Percentiles rank a stretch among this genome's conserved stretches.
Conservation (phyloP, 192 early-diverging fungal species). For the Podila epicladia region DNA sequence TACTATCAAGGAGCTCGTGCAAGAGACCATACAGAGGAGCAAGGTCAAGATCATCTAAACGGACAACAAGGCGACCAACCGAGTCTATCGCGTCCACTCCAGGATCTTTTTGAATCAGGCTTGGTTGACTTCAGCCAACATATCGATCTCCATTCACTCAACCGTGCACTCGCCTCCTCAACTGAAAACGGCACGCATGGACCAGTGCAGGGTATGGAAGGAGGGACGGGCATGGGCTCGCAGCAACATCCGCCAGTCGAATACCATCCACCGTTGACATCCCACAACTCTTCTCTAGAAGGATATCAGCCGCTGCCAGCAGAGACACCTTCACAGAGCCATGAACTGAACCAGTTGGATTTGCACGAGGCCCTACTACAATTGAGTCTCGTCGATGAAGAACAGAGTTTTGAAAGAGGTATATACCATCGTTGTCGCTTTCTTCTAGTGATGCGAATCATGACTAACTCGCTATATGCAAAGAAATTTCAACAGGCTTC, state of each 20-base stretch:
- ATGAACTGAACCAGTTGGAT: conserved; percentile 6
- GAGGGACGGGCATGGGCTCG: not conserved
- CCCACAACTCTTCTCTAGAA: not conserved
- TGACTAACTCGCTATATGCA: not conserved
- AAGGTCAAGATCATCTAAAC: not conserved
- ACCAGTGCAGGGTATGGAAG: too few relatives aligned
- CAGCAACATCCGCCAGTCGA: not conserved
- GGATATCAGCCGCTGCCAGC: not conserved
- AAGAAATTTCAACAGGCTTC: not conserved
- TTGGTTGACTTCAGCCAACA: conserved; percentile 30
- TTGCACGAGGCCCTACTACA: conserved; percentile 6
- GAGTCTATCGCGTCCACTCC: conserved; percentile 17
- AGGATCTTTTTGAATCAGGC: conserved; percentile 25
- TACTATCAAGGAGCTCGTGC: not conserved
- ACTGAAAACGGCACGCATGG: not conserved
- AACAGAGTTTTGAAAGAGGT: not conserved
- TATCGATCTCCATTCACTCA: conserved; percentile 18
- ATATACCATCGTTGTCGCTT: not conserved
- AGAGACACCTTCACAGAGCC: not conserved
- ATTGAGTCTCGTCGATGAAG: conserved; percentile 7
- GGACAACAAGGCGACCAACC: not conserved
- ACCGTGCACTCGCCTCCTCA: not conserved
- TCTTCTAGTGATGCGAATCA: not conserved
- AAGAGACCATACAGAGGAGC: not conserved
- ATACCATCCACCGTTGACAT: not conserved